A percentile compares a stretch with the other conserved stretches of the same genome.
Conservation (phyloP, 306 rosid species). For the Prunus fruticosa region DNA sequence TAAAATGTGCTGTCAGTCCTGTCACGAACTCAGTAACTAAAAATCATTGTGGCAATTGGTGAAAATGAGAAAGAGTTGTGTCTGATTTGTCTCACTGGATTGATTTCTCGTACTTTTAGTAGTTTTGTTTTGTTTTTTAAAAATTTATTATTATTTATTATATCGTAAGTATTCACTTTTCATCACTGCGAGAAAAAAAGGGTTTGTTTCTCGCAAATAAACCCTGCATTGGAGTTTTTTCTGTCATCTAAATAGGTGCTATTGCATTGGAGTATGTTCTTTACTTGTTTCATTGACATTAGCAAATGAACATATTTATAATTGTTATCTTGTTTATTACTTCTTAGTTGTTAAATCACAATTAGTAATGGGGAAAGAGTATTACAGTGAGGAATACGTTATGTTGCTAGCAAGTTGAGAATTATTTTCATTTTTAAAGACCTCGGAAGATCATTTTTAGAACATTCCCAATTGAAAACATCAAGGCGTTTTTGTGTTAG, state of each 20-base stretch:
- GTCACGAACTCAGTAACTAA: neutral
- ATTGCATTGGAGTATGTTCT: neutral
- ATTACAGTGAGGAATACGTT: neutral
- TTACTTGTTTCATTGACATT: neutral
- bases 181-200: neutral
- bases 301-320: neutral
- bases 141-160: no score
- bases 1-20: neutral
- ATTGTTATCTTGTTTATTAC: neutral
- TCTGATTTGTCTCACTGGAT: neutral
- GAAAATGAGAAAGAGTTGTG: neutral
- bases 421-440: no score
- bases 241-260: neutral
- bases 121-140: neutral
- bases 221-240: neutral
- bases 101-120: neutral
- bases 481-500: neutral
- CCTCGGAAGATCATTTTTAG: no score
- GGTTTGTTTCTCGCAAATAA: neutral
- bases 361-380: neutral
- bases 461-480: neutral
- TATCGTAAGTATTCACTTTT: neutral
- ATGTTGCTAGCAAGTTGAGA: neutral
- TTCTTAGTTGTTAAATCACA: neutral
- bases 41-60: neutral